Conservation (phyloP, 169 alveolate species). For the Plasmodium malariae region DNA sequence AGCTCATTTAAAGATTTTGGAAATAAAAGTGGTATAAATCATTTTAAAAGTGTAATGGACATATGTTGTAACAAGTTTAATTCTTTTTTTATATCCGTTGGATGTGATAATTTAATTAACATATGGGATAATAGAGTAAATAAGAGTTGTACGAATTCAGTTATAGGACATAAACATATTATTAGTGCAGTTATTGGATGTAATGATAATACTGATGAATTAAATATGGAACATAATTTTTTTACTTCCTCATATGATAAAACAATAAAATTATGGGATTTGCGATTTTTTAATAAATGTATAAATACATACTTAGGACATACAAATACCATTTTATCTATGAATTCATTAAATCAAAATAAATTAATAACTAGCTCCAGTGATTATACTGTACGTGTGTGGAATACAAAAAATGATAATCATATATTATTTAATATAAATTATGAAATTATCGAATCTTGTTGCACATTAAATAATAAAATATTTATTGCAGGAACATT, state of each 20-base stretch:
- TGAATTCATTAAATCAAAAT: slow-evolving; percentile 47
- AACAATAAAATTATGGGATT: slow-evolving; percentile 83
- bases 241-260: slow-evolving; percentile 84
- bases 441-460: slow-evolving; percentile 70
- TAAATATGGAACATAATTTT: slow-evolving; percentile 54
- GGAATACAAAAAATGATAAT: slow-evolving; percentile 74
- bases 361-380: slow-evolving; percentile 63
- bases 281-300: slow-evolving; percentile 71
- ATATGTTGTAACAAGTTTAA: slow-evolving; percentile 59
- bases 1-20: slow-evolving; percentile 26
- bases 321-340: slow-evolving; percentile 35
- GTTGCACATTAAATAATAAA: slow-evolving; percentile 66
- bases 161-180: slow-evolving; percentile 60
- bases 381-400: slow-evolving; percentile 68
- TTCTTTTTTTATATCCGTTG: slow-evolving; percentile 73
- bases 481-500: slow-evolving; percentile 69
- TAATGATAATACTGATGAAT: slow-evolving; percentile 54
- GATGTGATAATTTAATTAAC: slow-evolving; percentile 63
- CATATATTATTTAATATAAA: slow-evolving; percentile 60
- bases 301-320: slow-evolving; percentile 68
- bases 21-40: slow-evolving; percentile 42
- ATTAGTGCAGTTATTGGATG: slow-evolving; percentile 51
- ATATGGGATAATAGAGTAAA: slow-evolving; percentile 65
- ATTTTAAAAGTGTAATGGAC: slow-evolving; percentile 71
- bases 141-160: slow-evolving; percentile 35